Base-by-base conservation (phyloP, 768 basidiomycete genomes). In the Pleurotus salmoneostramineus region DNA sequence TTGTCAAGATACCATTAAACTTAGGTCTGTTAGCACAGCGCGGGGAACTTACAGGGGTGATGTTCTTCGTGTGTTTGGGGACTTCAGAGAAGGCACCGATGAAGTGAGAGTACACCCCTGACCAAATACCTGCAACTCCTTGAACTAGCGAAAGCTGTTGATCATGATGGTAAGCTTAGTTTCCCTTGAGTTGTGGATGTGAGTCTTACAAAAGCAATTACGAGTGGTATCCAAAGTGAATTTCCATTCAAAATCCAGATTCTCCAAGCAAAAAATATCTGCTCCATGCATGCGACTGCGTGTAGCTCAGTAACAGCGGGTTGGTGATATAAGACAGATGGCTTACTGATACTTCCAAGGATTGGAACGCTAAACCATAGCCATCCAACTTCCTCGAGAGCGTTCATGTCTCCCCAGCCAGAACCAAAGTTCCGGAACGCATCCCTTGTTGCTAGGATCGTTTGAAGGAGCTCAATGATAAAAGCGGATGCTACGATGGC, bases 291-390 rank as follows among this genome's bases (percentile, higher is more conserved):
- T 15, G 60, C 58, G 27, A 67, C 66, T 67, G 42, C n/a, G 31
- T 40, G n/a, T 10, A 10, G 8, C 10, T 8, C n/a, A 40, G n/a
- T 8, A 8, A n/a, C 8, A n/a, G 8, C 10, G 21, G 21, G 21
- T 40, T 40, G n/a, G 10, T 40, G 10, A 31, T 14, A n/a, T 35
- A 7, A 15, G 27, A 11, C 15, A 32, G 37, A 40, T 15, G n/a
- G 58, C 64, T n/a, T 46, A 68, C 67, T 64, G 10, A 68, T 47
- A 17, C 63, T 61, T 10, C 62, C 61, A 34, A 68, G 54, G 27
- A 69, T 43, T 0, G 69, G 69, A 0, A 68, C 65, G 44, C 62
- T 65, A 49, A 69, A 67, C 68, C 69, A 69, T 1, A 65, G 59
- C 34, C 58, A 55, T 7, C 61, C 65, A n/a, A 66, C 56, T 1